Evolutionary conservation across 345 rosid genomes (phyloP).

Genomic region (Bruguiera parviflora): DNA sequence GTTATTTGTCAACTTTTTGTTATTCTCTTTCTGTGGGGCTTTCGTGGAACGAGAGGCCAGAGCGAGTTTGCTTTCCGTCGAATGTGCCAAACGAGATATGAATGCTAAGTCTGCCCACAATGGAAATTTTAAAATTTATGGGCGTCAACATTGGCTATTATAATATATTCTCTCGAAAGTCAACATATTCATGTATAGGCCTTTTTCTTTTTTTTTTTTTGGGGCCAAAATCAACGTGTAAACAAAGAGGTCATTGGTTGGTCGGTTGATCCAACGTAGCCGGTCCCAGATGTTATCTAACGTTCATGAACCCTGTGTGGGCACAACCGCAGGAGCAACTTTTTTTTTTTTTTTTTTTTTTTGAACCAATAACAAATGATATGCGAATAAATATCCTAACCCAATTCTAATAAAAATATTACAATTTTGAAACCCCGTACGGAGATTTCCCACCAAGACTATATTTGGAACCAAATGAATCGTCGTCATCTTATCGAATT

Average conservation of each 20-base stretch:
- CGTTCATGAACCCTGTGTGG: too few relatives aligned
- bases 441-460: not conserved
- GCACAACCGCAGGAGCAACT: too few relatives aligned
- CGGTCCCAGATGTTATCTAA: slow-evolving; percentile 1
- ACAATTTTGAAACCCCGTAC: slow-evolving; percentile 8
- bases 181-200: not conserved
- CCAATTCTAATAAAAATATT: not conserved
- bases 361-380: not conserved
- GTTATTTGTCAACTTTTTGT: not conserved
- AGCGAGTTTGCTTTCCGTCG: not conserved
- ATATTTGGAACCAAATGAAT: slow-evolving; percentile 1
- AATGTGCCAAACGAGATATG: not conserved
- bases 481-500: slow-evolving; percentile 17
- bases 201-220: not conserved
- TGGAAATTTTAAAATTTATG: too few relatives aligned
- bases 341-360: not conserved
- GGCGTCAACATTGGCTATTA: too few relatives aligned
- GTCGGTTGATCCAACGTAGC: slow-evolving; percentile 34
- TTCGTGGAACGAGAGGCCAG: not conserved
- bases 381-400: not conserved
- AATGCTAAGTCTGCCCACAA: not conserved
- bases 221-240: slow-evolving; percentile 25
- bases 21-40: not conserved
- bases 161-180: too few relatives aligned
- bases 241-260: slow-evolving; percentile 32